Evolutionary conservation across 441 rosid species (phyloP), one percentile per base, ranked within the genome.

Genomic region (Erodium trifolium): DNA sequence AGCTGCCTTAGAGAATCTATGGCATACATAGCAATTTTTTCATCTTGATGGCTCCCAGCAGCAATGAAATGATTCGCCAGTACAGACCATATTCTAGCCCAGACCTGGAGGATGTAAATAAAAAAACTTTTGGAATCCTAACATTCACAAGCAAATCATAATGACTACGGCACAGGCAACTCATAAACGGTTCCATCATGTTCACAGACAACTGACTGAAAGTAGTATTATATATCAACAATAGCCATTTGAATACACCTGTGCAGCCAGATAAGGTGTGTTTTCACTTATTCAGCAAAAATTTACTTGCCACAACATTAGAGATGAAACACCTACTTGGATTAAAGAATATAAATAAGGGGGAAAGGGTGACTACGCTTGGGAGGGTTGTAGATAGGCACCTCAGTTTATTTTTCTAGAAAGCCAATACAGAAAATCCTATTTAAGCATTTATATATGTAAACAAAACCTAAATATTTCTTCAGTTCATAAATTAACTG

Each of bases 51-150:
- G 81, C 98, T 92, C 71, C 99, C 99, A 67, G 99, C 99, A 78
- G 93, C 78, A 77, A 95, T 92, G 73, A 95, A 95, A 93, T 95
- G 99, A 77, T 89, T 91, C 72, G 98, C 98, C 65, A 95, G 85
- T 79, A 95, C 97, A 77, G 82, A 84, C 99, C 99, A 95, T 77
- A 95, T 95, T 86, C 92, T 85, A 74, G 99, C 98, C 99, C 99
- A 95, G 70, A 95, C 99, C 99, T 95, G 87, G 73, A 74, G 75
- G 78, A 72, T 60, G 75, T 41, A 82, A 37, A 29, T n/a, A 79
- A 39, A 60, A 79, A 23, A 70, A 79, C 11, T 11, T 67, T 64
- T 41, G 17, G 69, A 70, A 66, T 55, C 17, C 37, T 65, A 67
- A 65, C 29, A 64, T 47, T n/a, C n/a, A 34, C 11, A 66, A 7